Base-by-base conservation (phyloP, 2,329 filamentous ascomycete species). In the Nannizziopsis arthrosporioides region DNA sequence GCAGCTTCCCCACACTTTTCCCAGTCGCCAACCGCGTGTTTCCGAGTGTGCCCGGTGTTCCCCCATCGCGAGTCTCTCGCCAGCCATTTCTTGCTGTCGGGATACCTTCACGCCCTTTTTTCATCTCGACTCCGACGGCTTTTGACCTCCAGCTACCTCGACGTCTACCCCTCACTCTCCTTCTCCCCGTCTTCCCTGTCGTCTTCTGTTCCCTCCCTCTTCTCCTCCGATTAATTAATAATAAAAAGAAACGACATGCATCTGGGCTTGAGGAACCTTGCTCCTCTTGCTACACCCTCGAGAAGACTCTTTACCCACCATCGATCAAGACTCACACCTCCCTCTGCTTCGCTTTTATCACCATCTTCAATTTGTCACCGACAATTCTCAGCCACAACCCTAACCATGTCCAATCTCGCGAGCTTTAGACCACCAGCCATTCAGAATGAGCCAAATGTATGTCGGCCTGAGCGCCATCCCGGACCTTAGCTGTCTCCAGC, bases 401-500 rank as follows among this genome's bases (percentile, higher is more conserved):
- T 40, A 37, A 14, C 40, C 19, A 53, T 50, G 48, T 60, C 81
- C 49, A 83, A 80, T 6, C 73, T 94, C 54, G 89, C 88, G 43
- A 76, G 80, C 52, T 96, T 95, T 77, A 90, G 86, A 73, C 78
- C 89, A 44, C 92, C 92, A 43, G 81, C 81, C 54, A 79, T 95
- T 58, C 73, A 78, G 63, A 98, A 98, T 64, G 92, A 98, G 72
- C 87, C 87, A n/a, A 98, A 95, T 65, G 89, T 94, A 68, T 66
- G 85, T 74, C 31, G 32, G 12, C 44, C 27, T 9, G 36, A n/a
- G n/a, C 7, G 22, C 22, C 22, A 27, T 27, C 22, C 22, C n/a
- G n/a, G n/a, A n/a, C n/a, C n/a, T n/a, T 27, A 27, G 22, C 22
- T 27, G 7, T 27, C 22, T 27, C 7, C 22, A 27, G 22, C 22